Evolutionary conservation across 2,329 filamentous ascomycete genomes (phyloP).

Genomic region (Ploettnerulaceae sp.): DNA sequence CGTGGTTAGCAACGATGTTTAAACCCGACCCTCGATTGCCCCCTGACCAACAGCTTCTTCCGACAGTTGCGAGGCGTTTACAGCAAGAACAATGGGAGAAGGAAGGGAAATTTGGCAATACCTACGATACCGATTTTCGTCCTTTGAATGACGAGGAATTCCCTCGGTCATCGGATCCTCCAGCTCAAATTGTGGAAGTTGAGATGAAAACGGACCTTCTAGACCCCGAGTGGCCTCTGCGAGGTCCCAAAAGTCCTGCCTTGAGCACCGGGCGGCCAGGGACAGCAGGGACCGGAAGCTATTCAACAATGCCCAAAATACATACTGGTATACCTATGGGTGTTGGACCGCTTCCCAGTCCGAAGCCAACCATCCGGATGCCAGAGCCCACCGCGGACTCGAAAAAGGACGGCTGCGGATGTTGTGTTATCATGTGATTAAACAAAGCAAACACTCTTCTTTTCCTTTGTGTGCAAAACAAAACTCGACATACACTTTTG

Average conservation of each 20-base stretch:
- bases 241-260: constrained; percentile 43
- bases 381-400: constrained; percentile 51
- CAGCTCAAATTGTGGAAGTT: constrained; percentile 26
- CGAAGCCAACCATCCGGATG: constrained; percentile 43
- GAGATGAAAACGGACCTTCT: constrained; percentile 29
- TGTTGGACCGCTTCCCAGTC: constrained; percentile 23
- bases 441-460: constrained; percentile 8
- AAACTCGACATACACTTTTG: background rate
- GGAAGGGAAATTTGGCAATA: constrained; percentile 78
- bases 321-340: constrained; percentile 37
- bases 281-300: constrained; percentile 43
- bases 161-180: constrained; percentile 25
- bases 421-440: constrained; percentile 47
- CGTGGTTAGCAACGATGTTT: constrained; percentile 92
- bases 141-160: constrained; percentile 67
- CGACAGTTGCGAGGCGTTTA: constrained; percentile 84
- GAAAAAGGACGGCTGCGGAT: constrained; percentile 41
- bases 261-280: constrained; percentile 42
- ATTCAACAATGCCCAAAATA: constrained; percentile 39
- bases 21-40: constrained; percentile 92
- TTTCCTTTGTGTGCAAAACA: constrained; percentile 11
- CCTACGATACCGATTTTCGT: constrained; percentile 84
- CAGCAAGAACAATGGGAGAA: constrained; percentile 95
- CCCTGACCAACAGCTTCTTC: constrained; percentile 90
- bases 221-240: constrained; percentile 57